These are phyloP conservation scores for Pseudogymnoascus sp. DNA, from an alignment of 2,329 filamentous ascomycete genomes.

Conservation along the genomic window DNA sequence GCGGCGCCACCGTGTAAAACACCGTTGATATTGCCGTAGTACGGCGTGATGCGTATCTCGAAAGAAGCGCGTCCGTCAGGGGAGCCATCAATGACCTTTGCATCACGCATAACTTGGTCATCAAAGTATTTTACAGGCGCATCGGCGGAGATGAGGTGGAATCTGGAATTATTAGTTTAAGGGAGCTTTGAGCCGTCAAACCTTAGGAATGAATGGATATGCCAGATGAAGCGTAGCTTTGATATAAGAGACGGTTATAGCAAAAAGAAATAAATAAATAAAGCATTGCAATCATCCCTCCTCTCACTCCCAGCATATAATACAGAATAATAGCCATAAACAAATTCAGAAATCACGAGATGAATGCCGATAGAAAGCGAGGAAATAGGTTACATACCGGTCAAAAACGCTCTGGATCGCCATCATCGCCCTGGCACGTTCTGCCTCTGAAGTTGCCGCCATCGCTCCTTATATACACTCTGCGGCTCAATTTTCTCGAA, in stretches of 20 bases:
- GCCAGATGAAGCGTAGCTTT: neutral
- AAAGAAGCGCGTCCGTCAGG: slow-evolving; percentile 33
- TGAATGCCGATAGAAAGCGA: neutral
- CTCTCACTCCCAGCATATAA: neutral
- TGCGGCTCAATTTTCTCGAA: neutral
- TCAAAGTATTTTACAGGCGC: slow-evolving; percentile 17
- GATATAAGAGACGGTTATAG: neutral
- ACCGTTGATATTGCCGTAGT: slow-evolving; percentile 40
- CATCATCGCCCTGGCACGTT: slow-evolving; percentile 19
- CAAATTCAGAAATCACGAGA: neutral
- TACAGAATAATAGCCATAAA: neutral
- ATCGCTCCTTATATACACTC: neutral
- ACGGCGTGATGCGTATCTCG: slow-evolving; percentile 36
- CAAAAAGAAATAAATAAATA: neutral
- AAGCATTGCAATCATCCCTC: neutral
- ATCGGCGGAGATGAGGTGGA: slow-evolving; percentile 13
- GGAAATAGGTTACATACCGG: slow-evolving; percentile 15
- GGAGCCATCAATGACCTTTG: slow-evolving; percentile 26
- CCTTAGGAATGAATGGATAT: neutral
- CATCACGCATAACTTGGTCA: slow-evolving; percentile 18
- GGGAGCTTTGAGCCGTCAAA: neutral
- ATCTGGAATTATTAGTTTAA: slow-evolving; percentile 13
- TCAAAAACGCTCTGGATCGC: slow-evolving; percentile 25
- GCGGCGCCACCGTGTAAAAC: slow-evolving; percentile 49
- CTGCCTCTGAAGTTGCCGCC: slow-evolving; percentile 3